Evolutionary conservation across 2,329 filamentous ascomycete genomes (phyloP).

Genomic region (Teratosphaeria pseudoeucalypti): DNA sequence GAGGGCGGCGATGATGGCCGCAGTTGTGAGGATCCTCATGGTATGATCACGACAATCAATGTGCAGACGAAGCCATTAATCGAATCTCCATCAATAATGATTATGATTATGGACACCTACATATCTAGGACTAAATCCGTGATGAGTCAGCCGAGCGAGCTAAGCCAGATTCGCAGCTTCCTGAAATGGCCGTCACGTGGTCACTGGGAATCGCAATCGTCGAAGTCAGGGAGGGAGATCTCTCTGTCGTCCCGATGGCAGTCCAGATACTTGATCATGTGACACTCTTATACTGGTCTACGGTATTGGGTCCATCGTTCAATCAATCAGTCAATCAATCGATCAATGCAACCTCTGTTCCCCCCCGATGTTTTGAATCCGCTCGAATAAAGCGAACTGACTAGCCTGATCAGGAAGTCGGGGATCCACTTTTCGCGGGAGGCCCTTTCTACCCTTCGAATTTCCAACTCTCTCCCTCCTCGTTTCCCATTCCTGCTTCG

Average conservation of each 20-base stretch:
- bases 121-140: no score
- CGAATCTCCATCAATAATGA: background rate
- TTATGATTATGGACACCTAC: background rate
- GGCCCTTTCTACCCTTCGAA: background rate
- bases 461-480: background rate
- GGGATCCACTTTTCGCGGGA: background rate
- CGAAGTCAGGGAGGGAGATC: no score
- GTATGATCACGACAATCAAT: background rate
- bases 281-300: background rate
- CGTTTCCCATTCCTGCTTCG: background rate
- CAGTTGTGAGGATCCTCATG: slow-evolving; percentile 19
- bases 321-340: no score
- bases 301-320: no score
- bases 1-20: slow-evolving; percentile 11
- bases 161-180: background rate
- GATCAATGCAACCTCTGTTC: no score
- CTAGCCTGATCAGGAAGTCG: background rate
- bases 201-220: no score
- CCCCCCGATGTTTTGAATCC: background rate
- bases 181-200: background rate
- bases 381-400: background rate
- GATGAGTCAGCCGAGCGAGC: background rate
- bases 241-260: no score
- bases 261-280: background rate
- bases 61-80: background rate